Evolutionary conservation across 371 early-diverging fungal genomes (phyloP).

Genomic region (Apophysomyces elegans): DNA sequence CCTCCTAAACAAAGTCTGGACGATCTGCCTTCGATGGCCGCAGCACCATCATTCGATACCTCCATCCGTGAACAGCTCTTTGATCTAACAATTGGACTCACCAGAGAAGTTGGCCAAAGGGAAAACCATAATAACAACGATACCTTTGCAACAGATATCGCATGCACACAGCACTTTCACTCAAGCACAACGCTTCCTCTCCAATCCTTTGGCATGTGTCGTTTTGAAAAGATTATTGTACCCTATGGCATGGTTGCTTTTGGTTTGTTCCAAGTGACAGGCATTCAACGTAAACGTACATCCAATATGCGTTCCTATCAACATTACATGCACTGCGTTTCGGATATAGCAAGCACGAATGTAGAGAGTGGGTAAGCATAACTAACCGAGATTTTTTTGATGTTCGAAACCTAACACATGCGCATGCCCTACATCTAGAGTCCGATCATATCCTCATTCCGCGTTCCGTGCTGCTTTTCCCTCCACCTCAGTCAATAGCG

Average conservation of each 20-base stretch:
- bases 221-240: constrained; percentile 36
- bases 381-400: not conserved
- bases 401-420: constrained; percentile 1
- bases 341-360: constrained; percentile 11
- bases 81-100: not conserved
- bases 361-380: not conserved
- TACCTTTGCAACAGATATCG: constrained; percentile 8
- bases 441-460: not conserved
- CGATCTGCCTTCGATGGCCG: not conserved
- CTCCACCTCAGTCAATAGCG: constrained; percentile 3
- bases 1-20: constrained; percentile 6
- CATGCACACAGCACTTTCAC: constrained; percentile 36
- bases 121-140: constrained; percentile 7
- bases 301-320: constrained; percentile 14
- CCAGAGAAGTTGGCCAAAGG: constrained; percentile 2
- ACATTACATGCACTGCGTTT: constrained; percentile 17
- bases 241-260: constrained; percentile 40
- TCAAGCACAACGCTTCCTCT: constrained; percentile 26
- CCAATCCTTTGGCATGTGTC: constrained; percentile 19
- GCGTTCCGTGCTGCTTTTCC: not conserved
- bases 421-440: not conserved
- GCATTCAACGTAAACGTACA: not conserved
- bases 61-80: constrained; percentile 12
- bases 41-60: not conserved
- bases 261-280: constrained; percentile 33